These are phyloP conservation scores for Boletus subluridellus DNA, from an alignment of 1,284 basidiomycete genomes.

Conservation along the genomic window DNA sequence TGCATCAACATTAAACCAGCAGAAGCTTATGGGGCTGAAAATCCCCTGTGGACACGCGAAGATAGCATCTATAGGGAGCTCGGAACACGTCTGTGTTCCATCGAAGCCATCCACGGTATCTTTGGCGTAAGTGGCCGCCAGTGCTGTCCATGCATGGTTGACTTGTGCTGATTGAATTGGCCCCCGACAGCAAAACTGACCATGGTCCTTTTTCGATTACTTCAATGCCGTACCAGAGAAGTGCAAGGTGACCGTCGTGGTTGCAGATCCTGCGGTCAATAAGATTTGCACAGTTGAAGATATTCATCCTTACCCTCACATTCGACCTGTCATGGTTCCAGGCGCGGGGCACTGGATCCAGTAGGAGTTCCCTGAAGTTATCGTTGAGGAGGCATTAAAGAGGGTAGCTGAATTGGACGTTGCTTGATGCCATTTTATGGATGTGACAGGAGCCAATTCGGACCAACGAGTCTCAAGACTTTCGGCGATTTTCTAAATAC, in stretches of 20 bases:
- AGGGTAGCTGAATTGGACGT: background rate
- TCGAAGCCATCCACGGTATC: no score
- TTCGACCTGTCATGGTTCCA: constrained; percentile 15
- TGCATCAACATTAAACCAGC: constrained; percentile 3
- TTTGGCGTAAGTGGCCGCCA: background rate
- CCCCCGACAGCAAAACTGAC: constrained; percentile 18
- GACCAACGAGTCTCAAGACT: no score
- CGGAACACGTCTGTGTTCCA: no score
- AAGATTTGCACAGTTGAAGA: background rate
- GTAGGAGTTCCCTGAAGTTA: constrained; percentile 20
- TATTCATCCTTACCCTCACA: constrained; percentile 9
- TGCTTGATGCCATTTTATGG: no score
- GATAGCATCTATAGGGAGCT: no score
- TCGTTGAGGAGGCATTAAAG: constrained; percentile 26
- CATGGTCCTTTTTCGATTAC: constrained; percentile 17
- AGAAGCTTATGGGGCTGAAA: background rate
- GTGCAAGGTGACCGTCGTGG: constrained; percentile 20
- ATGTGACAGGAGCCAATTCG: no score
- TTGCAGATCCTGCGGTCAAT: constrained; percentile 20
- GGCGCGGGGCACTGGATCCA: constrained; percentile 28
- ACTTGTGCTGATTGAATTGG: background rate
- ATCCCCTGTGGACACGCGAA: no score
- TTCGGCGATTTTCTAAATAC: background rate
- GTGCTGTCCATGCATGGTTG: background rate
- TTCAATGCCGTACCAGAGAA: constrained; percentile 8